Evolutionary conservation across 495 filamentous ascomycete genomes (phyloP).

Genomic region (Podospora pseudocomata): DNA sequence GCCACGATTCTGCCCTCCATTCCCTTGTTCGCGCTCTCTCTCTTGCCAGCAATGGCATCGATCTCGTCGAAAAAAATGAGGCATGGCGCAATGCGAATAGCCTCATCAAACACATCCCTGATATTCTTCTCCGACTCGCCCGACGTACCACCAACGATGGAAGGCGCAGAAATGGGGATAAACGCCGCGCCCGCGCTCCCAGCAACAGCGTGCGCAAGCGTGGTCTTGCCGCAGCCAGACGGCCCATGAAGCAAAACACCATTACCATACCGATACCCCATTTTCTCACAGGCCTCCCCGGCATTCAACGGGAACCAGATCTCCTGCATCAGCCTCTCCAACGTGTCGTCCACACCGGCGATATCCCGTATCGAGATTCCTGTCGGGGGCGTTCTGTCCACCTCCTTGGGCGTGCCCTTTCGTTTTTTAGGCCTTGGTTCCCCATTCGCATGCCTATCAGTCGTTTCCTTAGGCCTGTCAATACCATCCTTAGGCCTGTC

Average conservation of each 20-base stretch:
- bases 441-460: conserved; percentile 54
- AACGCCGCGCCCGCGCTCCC: conserved; percentile 81
- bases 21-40: conserved; percentile 89
- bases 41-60: conserved; percentile 90
- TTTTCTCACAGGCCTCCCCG: conserved; percentile 51
- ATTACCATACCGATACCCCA: conserved; percentile 71
- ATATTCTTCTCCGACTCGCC: conserved; percentile 95
- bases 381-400: conserved; percentile 68
- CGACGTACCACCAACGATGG: conserved; percentile 89
- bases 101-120: conserved; percentile 86
- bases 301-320: conserved; percentile 74
- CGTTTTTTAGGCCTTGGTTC: conserved; percentile 67
- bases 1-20: conserved; percentile 98
- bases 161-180: conserved; percentile 83
- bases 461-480: conserved; percentile 6
- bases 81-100: conserved; percentile 81
- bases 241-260: conserved; percentile 90
- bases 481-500: conserved; percentile 1
- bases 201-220: conserved; percentile 87
- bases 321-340: conserved; percentile 71
- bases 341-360: conserved; percentile 79
- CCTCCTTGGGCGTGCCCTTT: conserved; percentile 44
- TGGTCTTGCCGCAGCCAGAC: conserved; percentile 92
- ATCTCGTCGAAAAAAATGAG: conserved; percentile 96
- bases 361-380: conserved; percentile 75